These are phyloP conservation scores for Diaporthe sp. DNA, from an alignment of 2,329 filamentous ascomycete species.

Conservation along the genomic window DNA sequence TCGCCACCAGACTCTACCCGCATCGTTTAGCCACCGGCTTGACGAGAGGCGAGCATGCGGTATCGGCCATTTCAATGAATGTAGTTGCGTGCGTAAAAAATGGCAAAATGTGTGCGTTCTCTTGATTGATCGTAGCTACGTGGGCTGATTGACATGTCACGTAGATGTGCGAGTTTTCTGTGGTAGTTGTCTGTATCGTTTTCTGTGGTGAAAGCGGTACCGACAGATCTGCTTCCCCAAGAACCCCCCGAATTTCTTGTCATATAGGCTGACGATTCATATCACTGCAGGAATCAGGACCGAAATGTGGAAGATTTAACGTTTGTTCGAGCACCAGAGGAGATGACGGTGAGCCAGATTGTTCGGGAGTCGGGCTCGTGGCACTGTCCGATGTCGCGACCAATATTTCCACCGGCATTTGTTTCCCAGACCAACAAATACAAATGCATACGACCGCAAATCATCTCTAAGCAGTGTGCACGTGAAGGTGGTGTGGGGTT, in stretches of 20 bases:
- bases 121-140: no score
- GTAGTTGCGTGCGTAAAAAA: no score
- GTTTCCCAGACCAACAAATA: neutral
- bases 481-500: constrained; percentile 21
- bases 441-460: neutral
- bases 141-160: no score
- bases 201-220: neutral
- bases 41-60: no score
- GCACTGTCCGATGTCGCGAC: constrained; percentile 12
- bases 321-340: neutral
- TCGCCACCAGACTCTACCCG: no score
- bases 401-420: constrained; percentile 6
- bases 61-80: no score
- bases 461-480: neutral
- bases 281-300: neutral
- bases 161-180: neutral
- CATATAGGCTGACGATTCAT: neutral
- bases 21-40: no score
- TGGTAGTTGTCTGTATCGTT: neutral
- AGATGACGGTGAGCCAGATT: neutral
- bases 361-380: neutral
- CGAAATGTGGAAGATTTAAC: no score
- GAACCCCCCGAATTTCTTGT: neutral
- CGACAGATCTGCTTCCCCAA: neutral
- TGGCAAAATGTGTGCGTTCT: no score